phyloP scores from a whole-genome alignment of 1,284 basidiomycete species.

The Laetiporus sulphureus region DNA sequence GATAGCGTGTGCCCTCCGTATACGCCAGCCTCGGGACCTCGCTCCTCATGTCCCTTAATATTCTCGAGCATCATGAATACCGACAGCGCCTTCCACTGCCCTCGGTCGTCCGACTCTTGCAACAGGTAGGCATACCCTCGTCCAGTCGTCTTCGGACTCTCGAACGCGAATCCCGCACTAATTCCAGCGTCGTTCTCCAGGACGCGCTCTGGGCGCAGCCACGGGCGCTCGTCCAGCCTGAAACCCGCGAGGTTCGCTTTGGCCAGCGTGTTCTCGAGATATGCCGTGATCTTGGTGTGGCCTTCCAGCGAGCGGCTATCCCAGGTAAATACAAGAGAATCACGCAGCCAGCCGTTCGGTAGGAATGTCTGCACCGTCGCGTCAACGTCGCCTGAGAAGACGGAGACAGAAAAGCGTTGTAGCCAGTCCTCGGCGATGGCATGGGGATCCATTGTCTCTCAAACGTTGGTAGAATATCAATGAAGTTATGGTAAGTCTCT shows the following conservation, averaged over 20 bases:
- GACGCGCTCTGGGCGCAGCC: not conserved
- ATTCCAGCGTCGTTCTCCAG: slow-evolving; percentile 9
- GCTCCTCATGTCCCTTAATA: slow-evolving; percentile 26
- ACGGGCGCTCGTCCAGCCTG: slow-evolving; percentile 1
- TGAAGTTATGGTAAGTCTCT: too few relatives aligned
- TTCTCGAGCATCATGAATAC: slow-evolving; percentile 23
- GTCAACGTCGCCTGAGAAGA: slow-evolving; percentile 1
- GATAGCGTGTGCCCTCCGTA: slow-evolving; percentile 14
- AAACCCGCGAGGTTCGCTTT: slow-evolving; percentile 24
- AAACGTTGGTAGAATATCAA: too few relatives aligned
- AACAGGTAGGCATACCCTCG: slow-evolving; percentile 32
- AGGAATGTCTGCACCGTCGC: slow-evolving; percentile 1
- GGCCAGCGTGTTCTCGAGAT: slow-evolving; percentile 36
- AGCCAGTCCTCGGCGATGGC: slow-evolving; percentile 6
- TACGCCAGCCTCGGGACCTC: slow-evolving; percentile 7
- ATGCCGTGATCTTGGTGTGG: slow-evolving; percentile 29
- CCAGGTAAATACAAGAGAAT: slow-evolving; percentile 52
- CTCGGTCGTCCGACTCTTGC: slow-evolving; percentile 1
- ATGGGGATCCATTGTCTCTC: not conserved
- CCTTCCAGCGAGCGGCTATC: slow-evolving; percentile 52
- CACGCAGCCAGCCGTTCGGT: slow-evolving; percentile 24
- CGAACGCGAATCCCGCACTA: slow-evolving; percentile 33
- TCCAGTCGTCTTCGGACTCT: slow-evolving; percentile 29
- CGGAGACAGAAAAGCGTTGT: not conserved
- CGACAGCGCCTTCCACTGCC: slow-evolving; percentile 19